Conservation (phyloP, 2,329 filamentous ascomycete genomes). For the Aspergillus eucalypticola region DNA sequence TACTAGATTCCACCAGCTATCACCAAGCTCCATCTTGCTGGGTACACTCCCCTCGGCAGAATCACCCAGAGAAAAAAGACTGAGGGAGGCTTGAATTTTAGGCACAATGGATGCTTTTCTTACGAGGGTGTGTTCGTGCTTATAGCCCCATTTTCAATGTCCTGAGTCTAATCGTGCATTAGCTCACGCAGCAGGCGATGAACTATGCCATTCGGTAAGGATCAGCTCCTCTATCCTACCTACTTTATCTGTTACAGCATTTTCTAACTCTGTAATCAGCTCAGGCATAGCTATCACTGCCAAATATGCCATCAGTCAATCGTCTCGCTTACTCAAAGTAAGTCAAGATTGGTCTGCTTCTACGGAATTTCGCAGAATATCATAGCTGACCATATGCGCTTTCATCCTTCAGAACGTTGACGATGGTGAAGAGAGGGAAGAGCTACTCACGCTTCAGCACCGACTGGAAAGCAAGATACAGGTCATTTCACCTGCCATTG, state of each 20-base stretch:
- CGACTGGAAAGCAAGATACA: slow-evolving; percentile 83
- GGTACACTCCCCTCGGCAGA: not conserved
- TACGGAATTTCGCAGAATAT: not conserved
- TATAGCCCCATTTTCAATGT: slow-evolving; percentile 15
- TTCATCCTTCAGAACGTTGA: slow-evolving; percentile 61
- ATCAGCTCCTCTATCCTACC: not conserved
- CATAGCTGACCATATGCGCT: slow-evolving; percentile 8
- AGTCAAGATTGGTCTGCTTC: slow-evolving; percentile 10
- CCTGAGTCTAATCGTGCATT: slow-evolving; percentile 22
- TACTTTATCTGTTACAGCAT: not conserved
- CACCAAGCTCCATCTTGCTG: not conserved
- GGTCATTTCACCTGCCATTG: slow-evolving; percentile 87
- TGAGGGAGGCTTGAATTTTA: not conserved
- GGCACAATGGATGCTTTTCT: slow-evolving; percentile 70
- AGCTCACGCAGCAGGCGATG: slow-evolving; percentile 76
- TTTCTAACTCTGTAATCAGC: slow-evolving; percentile 32
- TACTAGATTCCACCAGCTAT: not conserved
- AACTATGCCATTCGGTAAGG: slow-evolving; percentile 78
- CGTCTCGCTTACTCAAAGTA: slow-evolving; percentile 71
- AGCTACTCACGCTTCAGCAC: slow-evolving; percentile 71
- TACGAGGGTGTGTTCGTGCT: slow-evolving; percentile 53
- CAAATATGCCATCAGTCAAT: slow-evolving; percentile 80
- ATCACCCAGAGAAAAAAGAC: not conserved
- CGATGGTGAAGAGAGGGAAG: slow-evolving; percentile 64
- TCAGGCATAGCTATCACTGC: slow-evolving; percentile 85